Evolutionary conservation across 345 rosid species (phyloP).

Genomic region (Eutrema japonicum): DNA sequence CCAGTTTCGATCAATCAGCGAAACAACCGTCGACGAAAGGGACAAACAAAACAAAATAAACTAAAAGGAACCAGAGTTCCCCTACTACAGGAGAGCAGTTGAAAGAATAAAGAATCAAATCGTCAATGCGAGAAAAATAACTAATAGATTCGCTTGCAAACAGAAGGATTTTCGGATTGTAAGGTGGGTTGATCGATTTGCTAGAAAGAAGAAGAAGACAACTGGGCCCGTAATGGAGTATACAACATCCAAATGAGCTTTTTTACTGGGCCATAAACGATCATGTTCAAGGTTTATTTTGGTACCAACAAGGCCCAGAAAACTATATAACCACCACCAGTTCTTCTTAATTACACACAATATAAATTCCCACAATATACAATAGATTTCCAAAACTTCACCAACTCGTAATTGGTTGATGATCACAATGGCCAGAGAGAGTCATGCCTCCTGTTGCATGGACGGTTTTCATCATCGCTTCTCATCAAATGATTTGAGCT

Average conservation of each 20-base stretch:
- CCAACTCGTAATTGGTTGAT: slow-evolving; percentile 37
- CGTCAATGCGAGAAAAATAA: not conserved
- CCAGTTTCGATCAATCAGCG: not conserved
- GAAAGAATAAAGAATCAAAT: not conserved
- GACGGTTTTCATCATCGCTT: not conserved
- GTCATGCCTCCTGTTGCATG: not conserved
- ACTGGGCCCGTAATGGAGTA: not conserved
- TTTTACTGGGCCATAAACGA: slow-evolving; percentile 14
- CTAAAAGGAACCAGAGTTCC: not conserved
- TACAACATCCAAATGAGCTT: not conserved
- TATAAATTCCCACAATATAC: slow-evolving; percentile 1
- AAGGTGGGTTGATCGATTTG: not conserved
- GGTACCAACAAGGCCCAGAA: not conserved
- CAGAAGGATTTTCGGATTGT: slow-evolving; percentile 1
- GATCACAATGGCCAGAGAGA: slow-evolving; percentile 9
- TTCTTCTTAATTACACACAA: not conserved
- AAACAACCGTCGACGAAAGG: not conserved
- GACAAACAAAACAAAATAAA: not conserved
- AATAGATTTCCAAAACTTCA: slow-evolving; percentile 32
- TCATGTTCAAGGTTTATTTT: no score
- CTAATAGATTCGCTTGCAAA: not conserved
- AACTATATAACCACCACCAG: not conserved
- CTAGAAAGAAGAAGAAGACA: not conserved
- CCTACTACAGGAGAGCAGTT: not conserved
- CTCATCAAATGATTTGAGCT: slow-evolving; percentile 5